Conservation (phyloP, 352 stramenopile genomes). For the Pythium guiyangense region DNA sequence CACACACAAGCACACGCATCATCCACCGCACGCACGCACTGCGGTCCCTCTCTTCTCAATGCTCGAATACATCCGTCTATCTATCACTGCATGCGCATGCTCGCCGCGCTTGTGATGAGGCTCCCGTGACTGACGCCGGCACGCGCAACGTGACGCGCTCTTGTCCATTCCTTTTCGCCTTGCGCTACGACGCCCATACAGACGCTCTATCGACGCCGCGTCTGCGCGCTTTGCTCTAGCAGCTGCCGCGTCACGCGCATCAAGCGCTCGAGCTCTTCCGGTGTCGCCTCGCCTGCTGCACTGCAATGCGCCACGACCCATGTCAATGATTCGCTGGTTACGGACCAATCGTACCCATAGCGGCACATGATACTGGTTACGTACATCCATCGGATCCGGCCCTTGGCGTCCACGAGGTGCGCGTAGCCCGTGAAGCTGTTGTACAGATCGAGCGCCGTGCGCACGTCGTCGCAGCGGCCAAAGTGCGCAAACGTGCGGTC, state of each 20-base stretch:
- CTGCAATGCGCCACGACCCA: slow-evolving; percentile 17
- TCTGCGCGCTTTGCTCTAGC: slow-evolving; percentile 41
- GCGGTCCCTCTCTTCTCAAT: too few relatives aligned
- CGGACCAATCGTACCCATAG: not conserved
- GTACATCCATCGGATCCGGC: slow-evolving; percentile 85
- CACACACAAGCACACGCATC: too few relatives aligned
- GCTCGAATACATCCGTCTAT: too few relatives aligned
- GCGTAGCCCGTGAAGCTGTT: slow-evolving; percentile 87
- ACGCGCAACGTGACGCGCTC: too few relatives aligned
- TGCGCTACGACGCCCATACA: not conserved
- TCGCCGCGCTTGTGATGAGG: too few relatives aligned
- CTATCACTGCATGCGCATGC: too few relatives aligned
- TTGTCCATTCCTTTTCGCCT: not conserved
- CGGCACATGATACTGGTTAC: slow-evolving; percentile 9
- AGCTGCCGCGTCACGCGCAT: slow-evolving; percentile 55
- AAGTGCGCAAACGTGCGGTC: slow-evolving; percentile 62
- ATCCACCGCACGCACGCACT: too few relatives aligned
- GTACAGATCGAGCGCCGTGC: slow-evolving; percentile 71
- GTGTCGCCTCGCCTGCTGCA: slow-evolving; percentile 55
- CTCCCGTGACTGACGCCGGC: not conserved
- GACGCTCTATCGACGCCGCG: slow-evolving; percentile 21
- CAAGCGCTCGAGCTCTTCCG: slow-evolving; percentile 55
- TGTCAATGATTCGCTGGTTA: not conserved
- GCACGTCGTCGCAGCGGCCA: slow-evolving; percentile 77
- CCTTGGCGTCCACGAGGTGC: slow-evolving; percentile 75